Conservation (phyloP, 768 basidiomycete species). For the Tricholoma bakamatsutake region DNA sequence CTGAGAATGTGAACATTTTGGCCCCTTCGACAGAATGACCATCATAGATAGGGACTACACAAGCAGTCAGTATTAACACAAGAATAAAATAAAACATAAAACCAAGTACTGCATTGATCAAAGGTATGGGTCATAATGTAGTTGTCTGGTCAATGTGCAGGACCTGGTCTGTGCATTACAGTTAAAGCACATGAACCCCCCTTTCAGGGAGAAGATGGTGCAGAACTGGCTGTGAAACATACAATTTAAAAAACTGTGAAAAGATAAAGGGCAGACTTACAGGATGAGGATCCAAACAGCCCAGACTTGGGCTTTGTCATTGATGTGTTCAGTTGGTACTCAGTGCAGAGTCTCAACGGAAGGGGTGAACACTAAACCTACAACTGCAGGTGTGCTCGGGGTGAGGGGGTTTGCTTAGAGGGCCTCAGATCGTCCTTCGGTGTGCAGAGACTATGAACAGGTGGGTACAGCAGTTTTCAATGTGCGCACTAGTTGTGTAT, state of each 20-base stretch:
- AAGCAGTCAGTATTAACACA: neutral
- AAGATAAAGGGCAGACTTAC: neutral
- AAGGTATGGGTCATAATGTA: neutral
- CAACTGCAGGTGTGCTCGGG: no score
- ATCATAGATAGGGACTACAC: neutral
- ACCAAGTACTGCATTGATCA: neutral
- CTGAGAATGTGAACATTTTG: neutral
- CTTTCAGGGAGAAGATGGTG: neutral
- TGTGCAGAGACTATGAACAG: no score
- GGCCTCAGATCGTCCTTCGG: no score
- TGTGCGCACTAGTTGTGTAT: no score
- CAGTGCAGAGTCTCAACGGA: no score
- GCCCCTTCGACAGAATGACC: neutral
- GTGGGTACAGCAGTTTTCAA: no score
- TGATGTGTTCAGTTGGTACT: no score
- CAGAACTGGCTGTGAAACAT: neutral
- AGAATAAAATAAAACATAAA: neutral
- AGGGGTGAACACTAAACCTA: no score
- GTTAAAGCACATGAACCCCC: neutral
- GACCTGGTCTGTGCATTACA: neutral
- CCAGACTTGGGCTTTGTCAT: neutral
- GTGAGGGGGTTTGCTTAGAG: no score
- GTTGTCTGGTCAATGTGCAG: neutral
- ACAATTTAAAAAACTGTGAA: neutral
- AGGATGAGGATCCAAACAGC: neutral